A percentile compares a stretch with the other conserved stretches of the same genome.
These are phyloP conservation scores for Sporothrix inflata DNA, from an alignment of 2,329 filamentous ascomycete genomes.

Conservation along the genomic window DNA sequence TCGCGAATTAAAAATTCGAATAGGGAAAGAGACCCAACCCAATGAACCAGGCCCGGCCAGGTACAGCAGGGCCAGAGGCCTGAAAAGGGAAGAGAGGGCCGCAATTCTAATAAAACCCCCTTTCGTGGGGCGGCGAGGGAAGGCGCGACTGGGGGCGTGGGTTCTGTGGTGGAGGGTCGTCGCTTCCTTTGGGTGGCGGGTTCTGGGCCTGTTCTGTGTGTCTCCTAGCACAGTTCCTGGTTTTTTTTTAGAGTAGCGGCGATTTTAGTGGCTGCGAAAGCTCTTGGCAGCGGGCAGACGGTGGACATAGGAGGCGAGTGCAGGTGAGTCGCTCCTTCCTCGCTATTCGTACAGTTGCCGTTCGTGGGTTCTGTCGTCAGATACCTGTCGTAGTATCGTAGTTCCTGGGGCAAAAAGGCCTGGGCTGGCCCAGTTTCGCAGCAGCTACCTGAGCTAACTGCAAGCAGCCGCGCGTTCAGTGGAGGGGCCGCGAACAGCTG, in stretches of 20 bases:
- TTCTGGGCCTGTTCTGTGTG: neutral
- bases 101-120: constrained; percentile 19
- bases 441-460: constrained; percentile 3
- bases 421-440: neutral
- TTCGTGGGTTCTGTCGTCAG: constrained; percentile 6
- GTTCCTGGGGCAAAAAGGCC: constrained; percentile 6
- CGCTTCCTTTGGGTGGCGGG: neutral
- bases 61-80: neutral
- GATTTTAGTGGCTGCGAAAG: constrained; percentile 20
- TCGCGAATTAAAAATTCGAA: constrained; percentile 26
- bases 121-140: constrained; percentile 29
- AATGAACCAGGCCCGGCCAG: neutral
- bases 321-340: neutral
- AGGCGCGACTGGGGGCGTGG: constrained; percentile 24
- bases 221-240: constrained; percentile 1
- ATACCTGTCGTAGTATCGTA: neutral
- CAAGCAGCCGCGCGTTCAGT: constrained; percentile 26
- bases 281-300: neutral
- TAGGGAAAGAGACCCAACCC: constrained; percentile 20
- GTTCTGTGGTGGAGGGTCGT: constrained; percentile 12
- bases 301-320: neutral
- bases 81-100: constrained; percentile 2
- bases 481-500: neutral
- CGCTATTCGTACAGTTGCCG: neutral
- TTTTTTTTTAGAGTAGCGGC: constrained; percentile 15